These are phyloP conservation scores for Apiotrichum montevideense DNA, from an alignment of 1,284 basidiomycete genomes.

Conservation along the genomic window DNA sequence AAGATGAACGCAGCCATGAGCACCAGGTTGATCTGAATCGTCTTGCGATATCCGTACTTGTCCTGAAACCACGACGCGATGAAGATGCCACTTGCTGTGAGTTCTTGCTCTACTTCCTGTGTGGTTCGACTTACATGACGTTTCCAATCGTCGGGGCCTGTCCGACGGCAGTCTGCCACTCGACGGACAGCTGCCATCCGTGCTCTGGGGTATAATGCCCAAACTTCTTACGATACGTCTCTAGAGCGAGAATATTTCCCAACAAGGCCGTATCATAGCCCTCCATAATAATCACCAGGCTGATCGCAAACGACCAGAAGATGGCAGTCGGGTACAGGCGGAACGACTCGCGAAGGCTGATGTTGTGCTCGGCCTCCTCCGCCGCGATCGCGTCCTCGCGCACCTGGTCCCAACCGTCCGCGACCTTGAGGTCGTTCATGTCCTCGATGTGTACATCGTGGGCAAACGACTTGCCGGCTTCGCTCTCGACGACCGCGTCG, in stretches of 20 bases:
- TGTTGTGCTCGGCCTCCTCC: conserved; percentile 9
- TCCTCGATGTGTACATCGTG: not conserved
- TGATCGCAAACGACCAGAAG: conserved; percentile 17
- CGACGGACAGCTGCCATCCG: conserved; percentile 21
- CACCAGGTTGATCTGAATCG: conserved; percentile 30
- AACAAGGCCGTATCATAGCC: conserved; percentile 11
- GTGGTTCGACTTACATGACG: conserved; percentile 17
- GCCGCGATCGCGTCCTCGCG: conserved; percentile 16
- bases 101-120: not conserved
- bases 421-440: not conserved
- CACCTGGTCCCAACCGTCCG: not conserved
- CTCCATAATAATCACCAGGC: conserved; percentile 13
- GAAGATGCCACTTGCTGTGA: conserved; percentile 19
- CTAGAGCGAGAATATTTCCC: conserved; percentile 8
- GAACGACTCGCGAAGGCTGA: conserved; percentile 11
- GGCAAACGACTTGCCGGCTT: not conserved
- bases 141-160: conserved; percentile 19
- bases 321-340: conserved; percentile 12
- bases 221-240: conserved; percentile 15
- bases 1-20: conserved; percentile 28
- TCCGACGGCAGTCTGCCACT: conserved; percentile 26
- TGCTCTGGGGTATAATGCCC: conserved; percentile 1
- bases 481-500: not conserved
- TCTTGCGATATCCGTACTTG: conserved; percentile 23
- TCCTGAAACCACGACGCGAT: conserved; percentile 18